phyloP scores from a whole-genome alignment of 2,329 filamentous ascomycete genomes.

The Metarhizium sp. region DNA sequence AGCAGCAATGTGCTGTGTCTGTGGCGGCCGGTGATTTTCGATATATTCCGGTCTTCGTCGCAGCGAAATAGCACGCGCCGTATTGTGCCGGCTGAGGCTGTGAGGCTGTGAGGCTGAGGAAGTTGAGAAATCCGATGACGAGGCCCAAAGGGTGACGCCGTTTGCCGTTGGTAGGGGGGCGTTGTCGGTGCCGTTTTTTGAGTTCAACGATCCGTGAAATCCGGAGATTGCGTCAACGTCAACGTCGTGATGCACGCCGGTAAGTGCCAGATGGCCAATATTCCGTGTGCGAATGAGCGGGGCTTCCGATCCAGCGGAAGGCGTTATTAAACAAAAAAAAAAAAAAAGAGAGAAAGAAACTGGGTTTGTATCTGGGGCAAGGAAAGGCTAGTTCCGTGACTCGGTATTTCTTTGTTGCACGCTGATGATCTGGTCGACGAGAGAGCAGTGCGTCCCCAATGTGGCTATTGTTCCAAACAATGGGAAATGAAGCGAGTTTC shows the following conservation, averaged over 20 bases:
- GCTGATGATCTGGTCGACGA: not conserved
- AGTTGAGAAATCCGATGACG: not conserved
- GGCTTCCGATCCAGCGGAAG: conserved; percentile 11
- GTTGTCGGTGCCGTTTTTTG: not conserved
- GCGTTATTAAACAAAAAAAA: not conserved
- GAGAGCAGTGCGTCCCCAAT: not conserved
- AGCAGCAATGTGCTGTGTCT: not conserved
- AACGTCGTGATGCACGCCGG: not conserved
- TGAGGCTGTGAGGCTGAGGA: not conserved
- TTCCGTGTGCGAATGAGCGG: not conserved
- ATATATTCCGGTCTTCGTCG: not conserved
- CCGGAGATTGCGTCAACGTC: not conserved
- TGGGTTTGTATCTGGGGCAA: not conserved
- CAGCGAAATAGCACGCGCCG: not conserved
- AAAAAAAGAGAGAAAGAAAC: not conserved
- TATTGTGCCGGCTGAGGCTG: not conserved
- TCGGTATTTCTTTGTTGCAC: not conserved
- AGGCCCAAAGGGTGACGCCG: not conserved
- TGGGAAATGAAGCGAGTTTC: not conserved
- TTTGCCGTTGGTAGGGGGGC: not conserved
- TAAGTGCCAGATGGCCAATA: not conserved
- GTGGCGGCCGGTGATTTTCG: not conserved
- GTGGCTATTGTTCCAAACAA: conserved; percentile 2
- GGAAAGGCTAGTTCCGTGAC: not conserved
- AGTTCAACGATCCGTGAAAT: not conserved